These are phyloP conservation scores for Pseudogymnoascus sp. DNA, from an alignment of 2,329 filamentous ascomycete species.

Conservation along the genomic window DNA sequence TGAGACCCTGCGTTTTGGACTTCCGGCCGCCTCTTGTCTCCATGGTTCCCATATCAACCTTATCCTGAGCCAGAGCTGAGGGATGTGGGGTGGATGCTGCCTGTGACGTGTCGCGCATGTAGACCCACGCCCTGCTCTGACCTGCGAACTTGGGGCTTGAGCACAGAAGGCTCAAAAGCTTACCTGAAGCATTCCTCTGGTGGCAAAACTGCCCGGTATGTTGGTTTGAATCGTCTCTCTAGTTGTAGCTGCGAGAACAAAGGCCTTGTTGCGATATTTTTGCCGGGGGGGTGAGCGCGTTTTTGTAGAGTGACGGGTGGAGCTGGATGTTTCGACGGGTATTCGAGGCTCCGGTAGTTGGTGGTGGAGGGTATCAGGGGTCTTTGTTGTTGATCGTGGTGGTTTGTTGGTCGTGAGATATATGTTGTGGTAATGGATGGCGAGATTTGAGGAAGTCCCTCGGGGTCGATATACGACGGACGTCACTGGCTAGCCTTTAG, in stretches of 20 bases:
- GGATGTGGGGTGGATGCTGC: not conserved
- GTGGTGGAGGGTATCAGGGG: not conserved
- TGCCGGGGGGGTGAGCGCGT: not conserved
- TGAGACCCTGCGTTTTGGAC: not conserved
- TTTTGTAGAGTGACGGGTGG: not conserved
- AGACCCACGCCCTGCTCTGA: not conserved
- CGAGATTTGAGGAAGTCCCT: not conserved
- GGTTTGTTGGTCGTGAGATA: not conserved
- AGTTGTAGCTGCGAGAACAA: not conserved
- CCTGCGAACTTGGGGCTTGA: not conserved
- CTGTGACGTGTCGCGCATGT: not conserved
- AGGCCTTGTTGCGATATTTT: not conserved
- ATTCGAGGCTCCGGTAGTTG: not conserved
- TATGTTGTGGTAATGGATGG: not conserved
- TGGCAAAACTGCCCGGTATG: not conserved
- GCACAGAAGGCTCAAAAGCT: slow-evolving; percentile 19
- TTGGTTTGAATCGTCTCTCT: not conserved
- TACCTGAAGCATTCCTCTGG: slow-evolving; percentile 29
- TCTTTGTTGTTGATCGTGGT: not conserved
- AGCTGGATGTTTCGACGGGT: not conserved
- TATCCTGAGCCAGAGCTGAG: not conserved
- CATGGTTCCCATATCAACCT: not conserved
- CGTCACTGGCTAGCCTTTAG: not conserved
- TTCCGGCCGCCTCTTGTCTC: not conserved
- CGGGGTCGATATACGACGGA: not conserved